Base-by-base conservation (phyloP, 768 basidiomycete species). In the Hemileccinum rubropunctum region DNA sequence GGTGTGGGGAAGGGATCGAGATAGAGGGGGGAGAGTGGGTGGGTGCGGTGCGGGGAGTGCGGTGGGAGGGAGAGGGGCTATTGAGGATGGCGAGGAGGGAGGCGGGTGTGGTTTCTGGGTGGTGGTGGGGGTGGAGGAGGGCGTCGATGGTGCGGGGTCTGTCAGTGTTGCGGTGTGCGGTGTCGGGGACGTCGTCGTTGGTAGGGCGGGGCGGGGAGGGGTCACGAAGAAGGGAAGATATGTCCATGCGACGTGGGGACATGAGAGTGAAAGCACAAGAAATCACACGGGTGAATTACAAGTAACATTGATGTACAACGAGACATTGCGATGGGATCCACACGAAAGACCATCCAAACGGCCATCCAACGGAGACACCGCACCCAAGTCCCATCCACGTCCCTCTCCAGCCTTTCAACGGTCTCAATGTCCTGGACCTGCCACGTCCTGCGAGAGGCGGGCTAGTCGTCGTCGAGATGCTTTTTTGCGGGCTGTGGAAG, bases 311-410 rank as follows among this genome's bases (percentile, higher is more conserved):
- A n/a, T 91, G 84, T 91, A 86, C 86, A 82, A 89, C 88, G 79
- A 82, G 86, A 90, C 88, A 89, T 90, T 91, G 89, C 89, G 86
- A 78, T 77, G 72, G 62, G 65, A 73, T 78, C 83, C 87, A 88
- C 64, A 69, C 77, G 76, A 76, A 48, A 59, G 67, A 72, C 81
- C 78, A 77, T 52, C 6, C 81, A 81, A 86, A 90, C 76, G 71
- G 75, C 70, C 70, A 52, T 61, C 80, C 75, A 75, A 71, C 74
- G 71, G 69, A 73, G 61, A 62, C 74, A 76, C 77, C 89, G 88
- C 88, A 91, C 89, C 89, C 89, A 90, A 86, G 85, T 88, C 88
- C 80, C 84, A 83, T 89, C 81, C 57, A 50, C 51, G 40, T 77
- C 63, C 51, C 61, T 91, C 88, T 89, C 80, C 88, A 88, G 85